phyloP scores from a whole-genome alignment of 2,329 filamentous ascomycete genomes.

The Fusarium neocosmosporiellum region DNA sequence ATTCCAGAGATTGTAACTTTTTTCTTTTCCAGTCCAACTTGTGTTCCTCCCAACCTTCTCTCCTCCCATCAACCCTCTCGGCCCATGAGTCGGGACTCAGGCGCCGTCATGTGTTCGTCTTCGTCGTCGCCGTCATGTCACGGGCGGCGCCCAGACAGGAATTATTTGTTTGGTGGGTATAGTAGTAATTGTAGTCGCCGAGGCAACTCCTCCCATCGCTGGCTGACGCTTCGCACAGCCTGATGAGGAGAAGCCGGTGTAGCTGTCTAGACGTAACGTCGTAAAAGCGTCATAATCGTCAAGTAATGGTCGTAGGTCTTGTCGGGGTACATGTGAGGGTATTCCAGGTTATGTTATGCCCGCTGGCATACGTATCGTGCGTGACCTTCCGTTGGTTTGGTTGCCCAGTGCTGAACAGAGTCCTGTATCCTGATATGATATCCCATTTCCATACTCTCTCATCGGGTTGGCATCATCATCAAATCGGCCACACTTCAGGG shows the following conservation, averaged over 20 bases:
- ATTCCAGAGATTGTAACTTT: slow-evolving; percentile 40
- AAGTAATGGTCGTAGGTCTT: slow-evolving; percentile 53
- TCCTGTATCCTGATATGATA: slow-evolving; percentile 54
- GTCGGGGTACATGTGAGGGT: slow-evolving; percentile 47
- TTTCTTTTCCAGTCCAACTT: slow-evolving; percentile 42
- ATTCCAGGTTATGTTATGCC: slow-evolving; percentile 41
- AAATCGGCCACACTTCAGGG: slow-evolving; percentile 40
- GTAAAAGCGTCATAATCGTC: slow-evolving; percentile 61
- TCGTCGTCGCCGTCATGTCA: slow-evolving; percentile 47
- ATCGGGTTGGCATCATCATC: slow-evolving; percentile 54
- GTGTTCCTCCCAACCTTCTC: slow-evolving; percentile 22
- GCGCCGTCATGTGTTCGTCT: slow-evolving; percentile 36
- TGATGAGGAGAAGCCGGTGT: slow-evolving; percentile 48
- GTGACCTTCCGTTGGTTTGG: slow-evolving; percentile 53
- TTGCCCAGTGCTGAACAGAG: slow-evolving; percentile 54
- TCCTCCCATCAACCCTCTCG: slow-evolving; percentile 29
- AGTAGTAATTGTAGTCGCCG: slow-evolving; percentile 53
- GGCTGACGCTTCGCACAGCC: slow-evolving; percentile 46
- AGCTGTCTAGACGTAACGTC: slow-evolving; percentile 61
- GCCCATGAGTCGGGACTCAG: slow-evolving; percentile 32
- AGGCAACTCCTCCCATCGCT: slow-evolving; percentile 48
- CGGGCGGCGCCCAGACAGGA: slow-evolving; percentile 49
- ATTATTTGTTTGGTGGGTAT: slow-evolving; percentile 54
- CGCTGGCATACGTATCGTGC: slow-evolving; percentile 46
- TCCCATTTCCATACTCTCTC: slow-evolving; percentile 52